These are phyloP conservation scores for Lanmaoa pseudosensibilis DNA, from an alignment of 768 basidiomycete genomes.

Conservation along the genomic window DNA sequence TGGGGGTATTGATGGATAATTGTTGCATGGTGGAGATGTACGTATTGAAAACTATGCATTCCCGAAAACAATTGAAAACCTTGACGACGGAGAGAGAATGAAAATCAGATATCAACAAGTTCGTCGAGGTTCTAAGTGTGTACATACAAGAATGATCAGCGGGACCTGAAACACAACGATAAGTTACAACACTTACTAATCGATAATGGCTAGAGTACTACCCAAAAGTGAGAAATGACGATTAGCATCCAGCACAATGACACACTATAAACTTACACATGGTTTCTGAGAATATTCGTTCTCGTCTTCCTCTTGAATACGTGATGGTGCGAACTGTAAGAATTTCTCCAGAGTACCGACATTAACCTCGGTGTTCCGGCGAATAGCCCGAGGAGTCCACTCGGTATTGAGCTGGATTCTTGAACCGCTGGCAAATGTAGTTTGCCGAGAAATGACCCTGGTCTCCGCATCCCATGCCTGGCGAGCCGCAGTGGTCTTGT, in stretches of 20 bases:
- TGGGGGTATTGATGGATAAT: too few relatives aligned
- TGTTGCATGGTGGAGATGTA: background rate
- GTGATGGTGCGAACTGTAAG: background rate
- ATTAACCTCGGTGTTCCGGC: conserved; percentile 15
- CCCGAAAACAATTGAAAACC: background rate
- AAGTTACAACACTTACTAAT: conserved; percentile 13
- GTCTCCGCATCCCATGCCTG: conserved; percentile 5
- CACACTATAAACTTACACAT: conserved; percentile 6
- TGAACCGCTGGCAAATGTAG: conserved; percentile 8
- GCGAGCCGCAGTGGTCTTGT: conserved; percentile 17
- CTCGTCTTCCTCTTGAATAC: background rate
- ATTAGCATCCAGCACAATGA: background rate
- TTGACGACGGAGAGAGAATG: background rate
- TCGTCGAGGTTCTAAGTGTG: conserved; percentile 25
- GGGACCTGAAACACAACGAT: background rate
- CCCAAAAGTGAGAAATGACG: background rate
- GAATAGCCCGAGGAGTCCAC: conserved; percentile 6
- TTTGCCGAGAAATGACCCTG: conserved; percentile 8
- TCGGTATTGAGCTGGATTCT: background rate
- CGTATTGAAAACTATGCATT: background rate
- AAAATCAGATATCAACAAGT: conserved; percentile 18
- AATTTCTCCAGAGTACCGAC: conserved; percentile 5
- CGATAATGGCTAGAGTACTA: conserved; percentile 28
- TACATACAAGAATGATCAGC: background rate
- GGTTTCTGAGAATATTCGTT: conserved; percentile 20